These are phyloP conservation scores for Paradendryphiella salina DNA, from an alignment of 2,329 filamentous ascomycete genomes.

Conservation along the genomic window DNA sequence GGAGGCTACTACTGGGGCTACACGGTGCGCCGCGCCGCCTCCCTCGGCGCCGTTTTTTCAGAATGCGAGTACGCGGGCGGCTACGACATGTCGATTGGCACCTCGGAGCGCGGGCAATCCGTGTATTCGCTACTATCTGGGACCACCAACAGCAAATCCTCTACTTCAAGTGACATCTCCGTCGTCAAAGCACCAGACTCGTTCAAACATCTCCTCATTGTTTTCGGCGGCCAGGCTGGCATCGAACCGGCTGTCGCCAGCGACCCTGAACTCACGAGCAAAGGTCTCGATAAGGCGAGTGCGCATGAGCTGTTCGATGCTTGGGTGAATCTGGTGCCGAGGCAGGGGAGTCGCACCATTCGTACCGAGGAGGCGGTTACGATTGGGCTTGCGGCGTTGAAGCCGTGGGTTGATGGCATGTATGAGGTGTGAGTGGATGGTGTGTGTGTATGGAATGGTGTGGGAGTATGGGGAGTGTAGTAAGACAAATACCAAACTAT, in stretches of 20 bases:
- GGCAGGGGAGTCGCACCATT: conserved; percentile 80
- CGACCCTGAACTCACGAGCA: conserved; percentile 61
- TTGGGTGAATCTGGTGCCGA: conserved; percentile 80
- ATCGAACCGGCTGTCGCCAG: conserved; percentile 73
- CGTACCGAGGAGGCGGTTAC: conserved; percentile 82
- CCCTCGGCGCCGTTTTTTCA: conserved; percentile 74
- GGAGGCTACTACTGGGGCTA: conserved; percentile 89
- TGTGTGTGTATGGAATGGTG: too few species aligned
- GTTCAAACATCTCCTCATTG: conserved; percentile 74
- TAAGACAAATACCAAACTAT: too few species aligned
- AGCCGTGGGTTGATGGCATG: conserved; percentile 47
- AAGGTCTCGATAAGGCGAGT: conserved; percentile 66
- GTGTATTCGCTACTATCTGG: conserved; percentile 43
- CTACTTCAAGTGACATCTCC: not conserved
- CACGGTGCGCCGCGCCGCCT: conserved; percentile 65
- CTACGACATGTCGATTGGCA: conserved; percentile 82
- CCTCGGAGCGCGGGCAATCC: conserved; percentile 72
- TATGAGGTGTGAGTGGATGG: conserved; percentile 1
- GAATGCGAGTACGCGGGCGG: conserved; percentile 74
- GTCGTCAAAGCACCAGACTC: conserved; percentile 34
- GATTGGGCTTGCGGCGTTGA: conserved; percentile 71
- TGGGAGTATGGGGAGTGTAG: not conserved
- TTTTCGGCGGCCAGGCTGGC: conserved; percentile 80
- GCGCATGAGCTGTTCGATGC: conserved; percentile 76
- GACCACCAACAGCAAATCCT: not conserved